Percentiles rank a stretch among this genome's conserved stretches.
These are phyloP conservation scores for Radiomyces spectabilis DNA, from an alignment of 192 early-diverging fungal species.

Conservation along the genomic window DNA sequence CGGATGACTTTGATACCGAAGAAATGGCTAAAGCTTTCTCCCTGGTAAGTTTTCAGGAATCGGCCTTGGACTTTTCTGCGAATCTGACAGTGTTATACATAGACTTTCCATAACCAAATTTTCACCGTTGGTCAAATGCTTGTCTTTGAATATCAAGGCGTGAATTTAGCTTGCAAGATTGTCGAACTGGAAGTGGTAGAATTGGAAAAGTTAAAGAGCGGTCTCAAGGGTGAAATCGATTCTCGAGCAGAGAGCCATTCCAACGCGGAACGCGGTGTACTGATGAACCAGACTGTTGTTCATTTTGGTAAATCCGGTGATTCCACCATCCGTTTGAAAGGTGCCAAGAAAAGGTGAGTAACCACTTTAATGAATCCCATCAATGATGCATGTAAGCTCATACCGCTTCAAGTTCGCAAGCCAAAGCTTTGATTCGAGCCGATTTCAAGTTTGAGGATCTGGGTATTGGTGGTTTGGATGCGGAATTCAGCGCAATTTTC, in stretches of 20 bases:
- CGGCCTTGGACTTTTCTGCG: no score
- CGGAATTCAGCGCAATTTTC: conserved; percentile 92
- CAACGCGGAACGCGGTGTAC: conserved; percentile 51
- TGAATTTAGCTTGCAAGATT: conserved; percentile 43
- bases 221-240: conserved; percentile 24
- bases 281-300: conserved; percentile 65
- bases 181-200: conserved; percentile 46
- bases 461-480: conserved; percentile 95
- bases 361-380: neutral
- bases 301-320: conserved; percentile 63
- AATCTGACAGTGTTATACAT: neutral
- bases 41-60: conserved; percentile 23
- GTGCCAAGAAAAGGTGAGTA: conserved; percentile 28
- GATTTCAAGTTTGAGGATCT: conserved; percentile 96
- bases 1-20: conserved; percentile 62
- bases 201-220: conserved; percentile 41
- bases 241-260: neutral
- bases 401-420: conserved; percentile 38
- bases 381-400: neutral
- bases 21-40: conserved; percentile 60
- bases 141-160: conserved; percentile 78
- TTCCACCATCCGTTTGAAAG: conserved; percentile 71
- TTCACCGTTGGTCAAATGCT: conserved; percentile 70
- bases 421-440: conserved; percentile 80
- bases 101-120: conserved; percentile 75